A percentile compares a stretch with the other conserved stretches of the same genome.
Conservation (phyloP, 768 basidiomycete species). For the Auricularia cornea region DNA sequence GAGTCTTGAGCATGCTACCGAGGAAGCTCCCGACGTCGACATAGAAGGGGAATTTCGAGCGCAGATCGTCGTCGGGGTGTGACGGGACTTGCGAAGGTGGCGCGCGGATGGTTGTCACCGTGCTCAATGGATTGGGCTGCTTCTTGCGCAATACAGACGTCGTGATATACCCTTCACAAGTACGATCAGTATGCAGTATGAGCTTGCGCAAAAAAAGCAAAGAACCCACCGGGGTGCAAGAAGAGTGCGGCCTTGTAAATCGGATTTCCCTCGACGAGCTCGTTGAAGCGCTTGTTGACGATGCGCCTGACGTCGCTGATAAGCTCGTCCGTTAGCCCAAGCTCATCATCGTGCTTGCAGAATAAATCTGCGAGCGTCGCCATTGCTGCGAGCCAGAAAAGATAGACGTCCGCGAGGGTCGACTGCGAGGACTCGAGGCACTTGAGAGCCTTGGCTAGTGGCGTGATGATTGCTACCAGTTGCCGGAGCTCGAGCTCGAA, state of each 20-base stretch:
- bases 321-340: background rate
- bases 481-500: conserved; percentile 1
- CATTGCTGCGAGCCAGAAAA: conserved; percentile 29
- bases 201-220: background rate
- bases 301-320: background rate
- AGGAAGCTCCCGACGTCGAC: background rate
- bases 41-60: background rate
- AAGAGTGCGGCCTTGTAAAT: background rate
- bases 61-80: background rate
- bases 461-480: conserved; percentile 8
- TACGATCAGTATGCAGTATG: background rate
- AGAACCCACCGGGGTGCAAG: background rate
- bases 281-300: background rate
- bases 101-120: background rate
- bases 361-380: conserved; percentile 14
- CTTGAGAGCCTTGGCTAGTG: conserved; percentile 20
- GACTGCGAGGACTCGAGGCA: conserved; percentile 25
- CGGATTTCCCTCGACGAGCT: background rate
- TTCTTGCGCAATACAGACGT: background rate
- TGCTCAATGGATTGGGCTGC: background rate
- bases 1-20: background rate
- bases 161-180: background rate
- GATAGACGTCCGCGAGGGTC: conserved; percentile 25
- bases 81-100: background rate
- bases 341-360: background rate